phyloP scores from a whole-genome alignment of 768 basidiomycete species.

The Boletus sp. region DNA sequence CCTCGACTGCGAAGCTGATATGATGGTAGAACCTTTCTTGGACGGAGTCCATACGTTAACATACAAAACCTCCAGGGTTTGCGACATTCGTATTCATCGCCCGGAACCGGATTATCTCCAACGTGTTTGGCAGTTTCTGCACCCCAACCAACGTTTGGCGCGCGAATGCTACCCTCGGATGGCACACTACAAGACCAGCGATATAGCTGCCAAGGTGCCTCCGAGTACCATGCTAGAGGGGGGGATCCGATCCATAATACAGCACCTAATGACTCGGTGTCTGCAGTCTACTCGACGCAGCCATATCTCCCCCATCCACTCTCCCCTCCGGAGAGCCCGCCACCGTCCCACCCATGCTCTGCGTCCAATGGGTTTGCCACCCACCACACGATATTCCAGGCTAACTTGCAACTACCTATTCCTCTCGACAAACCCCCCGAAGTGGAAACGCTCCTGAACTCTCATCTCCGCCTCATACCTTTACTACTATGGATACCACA shows the following conservation, averaged over 20 bases:
- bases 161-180: background rate
- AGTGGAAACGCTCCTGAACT: conserved; percentile 40
- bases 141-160: background rate
- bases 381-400: background rate
- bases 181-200: background rate
- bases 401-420: background rate
- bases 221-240: background rate
- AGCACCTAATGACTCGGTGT: background rate
- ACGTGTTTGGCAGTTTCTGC: background rate
- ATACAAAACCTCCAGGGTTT: conserved; percentile 7
- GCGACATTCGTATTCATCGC: background rate
- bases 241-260: background rate
- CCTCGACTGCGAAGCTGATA: background rate
- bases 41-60: conserved; percentile 3
- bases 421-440: conserved; percentile 40
- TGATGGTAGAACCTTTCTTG: conserved; percentile 14
- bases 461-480: conserved; percentile 37
- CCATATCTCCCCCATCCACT: background rate
- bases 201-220: background rate
- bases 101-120: background rate
- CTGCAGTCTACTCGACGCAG: background rate
- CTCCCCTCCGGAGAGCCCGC: background rate
- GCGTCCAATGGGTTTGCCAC: background rate
- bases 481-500: conserved; percentile 40
- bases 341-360: background rate